phyloP scores from a whole-genome alignment of 1,284 basidiomycete species.

The Trichosporon coremiiforme region DNA sequence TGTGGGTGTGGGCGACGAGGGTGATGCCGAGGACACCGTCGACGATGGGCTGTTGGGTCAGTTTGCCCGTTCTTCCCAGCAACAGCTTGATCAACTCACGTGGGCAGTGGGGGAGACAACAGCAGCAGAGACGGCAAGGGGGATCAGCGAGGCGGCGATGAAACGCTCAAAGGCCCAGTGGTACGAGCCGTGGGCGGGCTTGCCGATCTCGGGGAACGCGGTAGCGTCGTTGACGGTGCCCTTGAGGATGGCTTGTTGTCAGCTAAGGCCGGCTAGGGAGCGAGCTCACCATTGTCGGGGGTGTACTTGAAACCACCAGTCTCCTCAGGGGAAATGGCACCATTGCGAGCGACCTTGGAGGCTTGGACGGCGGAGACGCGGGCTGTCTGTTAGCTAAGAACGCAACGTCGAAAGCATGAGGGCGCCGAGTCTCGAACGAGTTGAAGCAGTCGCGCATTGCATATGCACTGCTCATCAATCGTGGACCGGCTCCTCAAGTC shows the following conservation, averaged over 20 bases:
- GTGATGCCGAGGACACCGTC: conserved; percentile 86
- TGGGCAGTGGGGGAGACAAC: conserved; percentile 69
- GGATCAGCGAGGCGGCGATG: conserved; percentile 82
- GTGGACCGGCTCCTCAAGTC: background rate
- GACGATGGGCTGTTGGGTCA: conserved; percentile 69
- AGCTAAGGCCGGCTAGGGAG: too few relatives aligned
- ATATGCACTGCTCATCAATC: background rate
- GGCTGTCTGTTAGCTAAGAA: conserved; percentile 26
- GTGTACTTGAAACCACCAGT: conserved; percentile 57
- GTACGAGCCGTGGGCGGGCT: conserved; percentile 83
- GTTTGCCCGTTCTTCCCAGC: too few relatives aligned
- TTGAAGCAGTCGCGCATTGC: too few relatives aligned
- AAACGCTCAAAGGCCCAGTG: conserved; percentile 98
- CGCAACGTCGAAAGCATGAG: too few relatives aligned
- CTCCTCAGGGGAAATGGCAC: conserved; percentile 45
- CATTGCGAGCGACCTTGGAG: conserved; percentile 33
- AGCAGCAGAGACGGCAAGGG: conserved; percentile 79
- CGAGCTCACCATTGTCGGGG: conserved; percentile 39
- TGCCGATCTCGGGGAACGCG: conserved; percentile 73
- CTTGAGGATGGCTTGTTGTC: conserved; percentile 76
- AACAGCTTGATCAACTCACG: conserved; percentile 45
- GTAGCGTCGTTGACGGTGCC: conserved; percentile 97
- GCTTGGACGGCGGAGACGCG: conserved; percentile 44
- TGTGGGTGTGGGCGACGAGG: conserved; percentile 91
- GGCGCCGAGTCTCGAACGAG: background rate